These are phyloP conservation scores for Aspergillus incahuasiensis DNA, from an alignment of 495 filamentous ascomycete genomes.

Conservation along the genomic window DNA sequence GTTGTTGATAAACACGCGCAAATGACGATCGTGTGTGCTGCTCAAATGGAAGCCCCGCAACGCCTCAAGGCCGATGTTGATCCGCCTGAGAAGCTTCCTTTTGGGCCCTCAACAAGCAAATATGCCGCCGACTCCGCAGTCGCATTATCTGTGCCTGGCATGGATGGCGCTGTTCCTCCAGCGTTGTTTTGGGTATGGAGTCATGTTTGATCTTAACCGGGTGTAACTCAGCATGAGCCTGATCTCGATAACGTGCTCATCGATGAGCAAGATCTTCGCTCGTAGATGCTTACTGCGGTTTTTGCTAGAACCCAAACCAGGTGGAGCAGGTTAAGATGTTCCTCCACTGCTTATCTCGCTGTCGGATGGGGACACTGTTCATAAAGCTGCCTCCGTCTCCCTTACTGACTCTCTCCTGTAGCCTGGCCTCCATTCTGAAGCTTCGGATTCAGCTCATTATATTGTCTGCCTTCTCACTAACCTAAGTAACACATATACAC, in stretches of 20 bases:
- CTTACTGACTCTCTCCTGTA: background rate
- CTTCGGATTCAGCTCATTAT: background rate
- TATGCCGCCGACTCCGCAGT: background rate
- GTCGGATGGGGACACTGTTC: background rate
- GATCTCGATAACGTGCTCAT: background rate
- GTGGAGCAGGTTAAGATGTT: slow-evolving; percentile 1
- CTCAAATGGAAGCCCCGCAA: background rate
- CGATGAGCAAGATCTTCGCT: slow-evolving; percentile 2
- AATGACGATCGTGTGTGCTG: background rate
- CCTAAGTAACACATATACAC: slow-evolving; percentile 1
- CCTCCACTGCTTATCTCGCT: background rate
- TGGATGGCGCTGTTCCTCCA: no score
- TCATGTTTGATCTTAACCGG: background rate
- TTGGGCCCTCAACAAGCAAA: slow-evolving; percentile 6
- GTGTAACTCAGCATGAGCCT: background rate
- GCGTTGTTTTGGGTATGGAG: no score
- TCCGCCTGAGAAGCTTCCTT: slow-evolving; percentile 2
- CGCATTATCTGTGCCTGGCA: background rate
- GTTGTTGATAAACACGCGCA: background rate
- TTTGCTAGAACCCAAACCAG: background rate
- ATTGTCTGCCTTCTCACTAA: background rate
- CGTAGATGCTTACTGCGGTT: background rate
- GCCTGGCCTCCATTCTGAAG: background rate
- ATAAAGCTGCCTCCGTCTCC: slow-evolving; percentile 9
- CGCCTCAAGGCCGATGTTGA: background rate